Evolutionary conservation across 1,284 basidiomycete species (phyloP).

Genomic region (Ustilago lituana): DNA sequence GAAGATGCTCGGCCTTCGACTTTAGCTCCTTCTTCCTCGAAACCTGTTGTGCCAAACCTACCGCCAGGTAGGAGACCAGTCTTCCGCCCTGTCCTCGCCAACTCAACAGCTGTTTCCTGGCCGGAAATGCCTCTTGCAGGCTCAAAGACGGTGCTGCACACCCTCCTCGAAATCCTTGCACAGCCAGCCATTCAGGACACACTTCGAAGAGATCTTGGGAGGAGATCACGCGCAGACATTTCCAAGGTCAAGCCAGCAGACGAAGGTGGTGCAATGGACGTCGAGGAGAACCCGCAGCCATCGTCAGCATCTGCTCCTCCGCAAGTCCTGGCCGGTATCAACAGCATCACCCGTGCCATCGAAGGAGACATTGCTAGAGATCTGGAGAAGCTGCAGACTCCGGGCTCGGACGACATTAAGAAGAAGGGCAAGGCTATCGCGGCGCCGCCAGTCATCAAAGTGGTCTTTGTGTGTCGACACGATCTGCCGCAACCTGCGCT

Average conservation of each 20-base stretch:
- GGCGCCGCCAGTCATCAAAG: slow-evolving; percentile 2
- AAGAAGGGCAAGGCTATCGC: slow-evolving; percentile 9
- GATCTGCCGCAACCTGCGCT: slow-evolving; percentile 30
- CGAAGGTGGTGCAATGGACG: not conserved
- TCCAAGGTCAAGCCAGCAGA: not conserved
- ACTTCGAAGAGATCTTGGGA: slow-evolving; percentile 19
- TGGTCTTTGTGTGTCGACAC: slow-evolving; percentile 47
- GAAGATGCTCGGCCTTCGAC: not conserved
- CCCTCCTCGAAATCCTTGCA: slow-evolving; percentile 35
- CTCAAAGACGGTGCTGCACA: slow-evolving; percentile 44
- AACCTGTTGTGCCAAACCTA: slow-evolving; percentile 5
- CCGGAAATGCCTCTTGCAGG: slow-evolving; percentile 43
- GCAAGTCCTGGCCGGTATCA: slow-evolving; percentile 37
- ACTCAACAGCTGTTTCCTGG: slow-evolving; percentile 44
- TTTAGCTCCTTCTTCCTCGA: not conserved
- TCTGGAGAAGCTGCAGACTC: slow-evolving; percentile 1
- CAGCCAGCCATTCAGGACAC: slow-evolving; percentile 10
- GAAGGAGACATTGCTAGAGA: slow-evolving; percentile 25
- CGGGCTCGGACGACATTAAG: not conserved
- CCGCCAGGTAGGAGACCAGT: slow-evolving; percentile 34
- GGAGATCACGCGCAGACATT: slow-evolving; percentile 1
- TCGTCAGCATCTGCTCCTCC: not conserved
- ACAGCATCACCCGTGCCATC: slow-evolving; percentile 39
- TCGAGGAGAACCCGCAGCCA: slow-evolving; percentile 3
- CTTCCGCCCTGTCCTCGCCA: slow-evolving; percentile 46